Base-by-base conservation (phyloP, 2,329 filamentous ascomycete genomes). In the Alternaria rosae region DNA sequence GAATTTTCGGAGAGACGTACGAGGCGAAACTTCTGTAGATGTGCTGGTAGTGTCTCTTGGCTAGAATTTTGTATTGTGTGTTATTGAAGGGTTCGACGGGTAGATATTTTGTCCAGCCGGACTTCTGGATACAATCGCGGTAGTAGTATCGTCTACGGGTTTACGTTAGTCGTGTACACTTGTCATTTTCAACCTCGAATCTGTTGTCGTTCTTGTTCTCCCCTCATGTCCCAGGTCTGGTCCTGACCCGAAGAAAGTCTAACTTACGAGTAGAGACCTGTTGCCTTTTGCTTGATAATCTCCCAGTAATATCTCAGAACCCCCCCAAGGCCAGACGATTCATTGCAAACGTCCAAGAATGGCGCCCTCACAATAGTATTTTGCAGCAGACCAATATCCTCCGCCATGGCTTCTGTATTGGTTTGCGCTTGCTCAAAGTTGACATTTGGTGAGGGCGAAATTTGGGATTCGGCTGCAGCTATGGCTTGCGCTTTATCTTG, bases 11-110 rank as follows among this genome's bases (percentile, higher is more conserved):
- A 25, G 3, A 11, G 7, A 67, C 65, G 17, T 59, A 72, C 69
- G 43, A 61, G 25, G 90, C 89, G 52, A 91, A 85, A 5, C 86
- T 86, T 60, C 84, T 82, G 69, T 88, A 87, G 83, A 92, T 86
- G 66, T 86, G 79, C 54, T 81, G 79, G 76, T 92, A 89, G 71
- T 91, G 80, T 20, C 81, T 83, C 69, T 86, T 84, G 30, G 88
- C 89, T 1, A 84, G 35, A 13, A 41, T 28, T 42, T 65, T 66
- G 35, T 69, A 47, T 25, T 62, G 30, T 17, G 23, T 41, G 35
- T 65, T 58, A 30, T 68, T 61, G 26, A 56, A 54, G 5, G 47
- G 43, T 28, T 71, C 70, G 9, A 70, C 45, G 4, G 70, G 68
- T 25, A 67, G 17, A 25, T 53, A 71, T 15, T 44, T 52, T 15